Evolutionary conservation across 176 grass and related monocot genomes (phyloP).

Genomic region (Oryza glumipatula): DNA sequence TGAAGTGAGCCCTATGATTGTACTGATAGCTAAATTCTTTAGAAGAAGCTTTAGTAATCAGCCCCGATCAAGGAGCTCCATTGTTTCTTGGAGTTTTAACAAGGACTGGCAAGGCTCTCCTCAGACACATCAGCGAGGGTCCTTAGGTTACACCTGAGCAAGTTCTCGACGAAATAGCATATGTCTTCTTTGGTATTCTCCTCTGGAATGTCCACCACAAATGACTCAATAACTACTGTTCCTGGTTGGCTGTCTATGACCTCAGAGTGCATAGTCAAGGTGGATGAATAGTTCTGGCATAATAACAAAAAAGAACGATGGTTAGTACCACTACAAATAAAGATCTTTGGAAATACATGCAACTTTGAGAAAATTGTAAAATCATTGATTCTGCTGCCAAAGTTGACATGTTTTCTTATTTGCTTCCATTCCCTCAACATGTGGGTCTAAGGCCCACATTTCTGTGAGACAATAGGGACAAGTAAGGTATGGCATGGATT

Average conservation of each 20-base stretch:
- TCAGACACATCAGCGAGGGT: constrained; percentile 67
- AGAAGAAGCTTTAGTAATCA: too few relatives aligned
- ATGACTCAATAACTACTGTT: constrained; percentile 79
- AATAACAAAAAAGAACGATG: constrained; percentile 17
- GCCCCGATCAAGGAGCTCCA: too few relatives aligned
- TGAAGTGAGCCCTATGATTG: too few relatives aligned
- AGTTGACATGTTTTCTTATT: too few relatives aligned
- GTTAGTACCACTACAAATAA: not conserved
- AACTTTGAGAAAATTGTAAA: not conserved
- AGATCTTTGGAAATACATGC: not conserved
- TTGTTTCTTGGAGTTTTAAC: too few relatives aligned
- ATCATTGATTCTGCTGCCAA: too few relatives aligned
- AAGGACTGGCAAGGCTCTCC: constrained; percentile 38
- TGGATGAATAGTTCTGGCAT: constrained; percentile 78
- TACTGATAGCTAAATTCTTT: too few relatives aligned
- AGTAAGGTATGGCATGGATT: too few relatives aligned
- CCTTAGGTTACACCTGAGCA: constrained; percentile 84
- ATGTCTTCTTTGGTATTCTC: constrained; percentile 80
- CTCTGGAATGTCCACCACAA: constrained; percentile 70
- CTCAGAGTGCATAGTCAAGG: constrained; percentile 72
- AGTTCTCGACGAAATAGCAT: constrained; percentile 70
- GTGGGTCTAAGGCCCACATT: too few relatives aligned
- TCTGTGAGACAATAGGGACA: too few relatives aligned
- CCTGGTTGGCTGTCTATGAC: constrained; percentile 57
- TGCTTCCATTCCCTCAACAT: too few relatives aligned